These are phyloP conservation scores for Orychophragmus violaceus DNA, from an alignment of 345 rosid species.

Conservation along the genomic window DNA sequence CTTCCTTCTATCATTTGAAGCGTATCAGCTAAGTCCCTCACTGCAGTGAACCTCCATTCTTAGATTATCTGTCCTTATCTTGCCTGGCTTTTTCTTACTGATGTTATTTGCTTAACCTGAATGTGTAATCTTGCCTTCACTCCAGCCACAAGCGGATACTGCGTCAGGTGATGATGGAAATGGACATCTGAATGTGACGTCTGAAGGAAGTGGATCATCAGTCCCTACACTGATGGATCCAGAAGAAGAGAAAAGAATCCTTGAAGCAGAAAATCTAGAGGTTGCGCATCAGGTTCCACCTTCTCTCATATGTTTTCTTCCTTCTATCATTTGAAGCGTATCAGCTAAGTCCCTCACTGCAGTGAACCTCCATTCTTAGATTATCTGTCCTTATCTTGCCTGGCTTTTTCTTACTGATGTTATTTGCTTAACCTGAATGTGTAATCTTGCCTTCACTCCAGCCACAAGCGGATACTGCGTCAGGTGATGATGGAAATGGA, in stretches of 20 bases:
- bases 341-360: background rate
- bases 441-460: too few species aligned
- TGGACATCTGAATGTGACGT: too few species aligned
- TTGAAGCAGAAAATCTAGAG: slow-evolving; percentile 22
- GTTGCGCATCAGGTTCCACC: slow-evolving; percentile 32
- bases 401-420: background rate
- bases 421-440: too few species aligned
- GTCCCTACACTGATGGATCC: slow-evolving; percentile 28
- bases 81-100: background rate
- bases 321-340: background rate
- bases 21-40: background rate
- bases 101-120: background rate
- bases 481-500: too few species aligned
- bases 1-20: background rate
- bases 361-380: background rate
- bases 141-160: too few species aligned
- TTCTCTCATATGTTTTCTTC: background rate
- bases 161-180: too few species aligned
- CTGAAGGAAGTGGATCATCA: too few species aligned
- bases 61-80: background rate
- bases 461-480: too few species aligned
- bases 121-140: too few species aligned
- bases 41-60: background rate
- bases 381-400: background rate
- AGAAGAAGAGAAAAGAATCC: slow-evolving; percentile 30